These are phyloP conservation scores for Plasmodium malariae DNA, from an alignment of 169 alveolate species.

Conservation along the genomic window DNA sequence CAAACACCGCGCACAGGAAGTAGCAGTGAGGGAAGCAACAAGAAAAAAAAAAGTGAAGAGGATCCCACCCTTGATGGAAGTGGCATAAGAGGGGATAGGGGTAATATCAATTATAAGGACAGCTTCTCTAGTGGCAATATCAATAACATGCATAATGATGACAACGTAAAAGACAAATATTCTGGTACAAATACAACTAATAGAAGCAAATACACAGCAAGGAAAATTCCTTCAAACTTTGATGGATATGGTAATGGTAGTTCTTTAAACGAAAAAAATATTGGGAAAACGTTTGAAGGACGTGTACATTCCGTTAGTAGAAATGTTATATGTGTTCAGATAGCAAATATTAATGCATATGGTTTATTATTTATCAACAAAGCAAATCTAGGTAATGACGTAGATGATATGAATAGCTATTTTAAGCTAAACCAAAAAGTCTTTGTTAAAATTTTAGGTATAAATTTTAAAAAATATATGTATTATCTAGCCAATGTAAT, in stretches of 20 bases:
- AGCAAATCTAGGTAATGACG: conserved; percentile 58
- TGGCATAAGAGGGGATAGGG: too few species aligned
- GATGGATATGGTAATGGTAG: neutral
- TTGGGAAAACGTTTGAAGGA: conserved; percentile 64
- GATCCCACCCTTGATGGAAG: too few species aligned
- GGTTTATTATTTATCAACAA: conserved; percentile 59
- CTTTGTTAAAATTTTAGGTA: conserved; percentile 34
- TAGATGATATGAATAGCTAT: conserved; percentile 31
- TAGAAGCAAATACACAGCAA: too few species aligned
- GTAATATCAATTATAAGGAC: too few species aligned
- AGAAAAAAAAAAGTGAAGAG: too few species aligned
- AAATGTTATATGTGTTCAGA: conserved; percentile 11
- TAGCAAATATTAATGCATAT: neutral
- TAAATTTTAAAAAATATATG: conserved; percentile 28
- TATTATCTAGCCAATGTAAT: conserved; percentile 41
- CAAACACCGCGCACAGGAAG: too few species aligned
- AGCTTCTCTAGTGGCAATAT: too few species aligned
- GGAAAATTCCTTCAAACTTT: too few species aligned
- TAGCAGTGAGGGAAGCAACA: too few species aligned
- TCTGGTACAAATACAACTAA: too few species aligned
- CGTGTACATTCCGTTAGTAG: conserved; percentile 21
- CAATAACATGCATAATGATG: too few species aligned
- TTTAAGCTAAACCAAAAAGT: conserved; percentile 31
- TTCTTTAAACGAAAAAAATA: conserved; percentile 4
- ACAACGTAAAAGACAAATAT: too few species aligned